Conservation (phyloP, 2,329 filamentous ascomycete species). For the Raffaelea arxii region DNA sequence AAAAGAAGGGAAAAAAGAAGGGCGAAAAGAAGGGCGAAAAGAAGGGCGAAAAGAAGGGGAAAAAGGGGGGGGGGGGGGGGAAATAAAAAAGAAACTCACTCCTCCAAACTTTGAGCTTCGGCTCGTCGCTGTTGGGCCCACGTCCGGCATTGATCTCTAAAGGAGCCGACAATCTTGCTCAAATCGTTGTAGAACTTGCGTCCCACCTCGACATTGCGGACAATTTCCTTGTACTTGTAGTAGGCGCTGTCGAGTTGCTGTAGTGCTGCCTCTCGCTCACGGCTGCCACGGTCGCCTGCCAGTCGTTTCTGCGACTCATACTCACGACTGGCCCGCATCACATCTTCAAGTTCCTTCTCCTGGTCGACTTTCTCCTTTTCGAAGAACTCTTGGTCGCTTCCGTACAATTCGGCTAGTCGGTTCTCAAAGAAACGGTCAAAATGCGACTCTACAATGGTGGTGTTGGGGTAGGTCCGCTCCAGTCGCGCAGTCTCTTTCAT, state of each 20-base stretch:
- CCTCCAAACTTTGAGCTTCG: constrained; percentile 71
- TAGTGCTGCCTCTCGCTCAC: constrained; percentile 74
- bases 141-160: constrained; percentile 65
- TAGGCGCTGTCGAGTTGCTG: constrained; percentile 87
- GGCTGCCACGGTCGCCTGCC: constrained; percentile 44
- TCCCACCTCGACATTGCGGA: constrained; percentile 82
- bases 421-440: constrained; percentile 88
- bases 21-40: constrained; percentile 17
- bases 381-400: constrained; percentile 63
- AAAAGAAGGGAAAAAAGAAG: not conserved
- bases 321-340: constrained; percentile 66
- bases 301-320: constrained; percentile 66
- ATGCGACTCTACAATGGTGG: constrained; percentile 74
- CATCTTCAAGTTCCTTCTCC: constrained; percentile 55
- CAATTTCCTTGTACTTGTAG: constrained; percentile 92
- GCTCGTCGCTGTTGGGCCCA: constrained; percentile 75
- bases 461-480: constrained; percentile 78
- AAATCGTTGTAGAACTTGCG: constrained; percentile 97
- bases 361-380: constrained; percentile 68
- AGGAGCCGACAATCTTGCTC: constrained; percentile 71
- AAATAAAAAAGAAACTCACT: constrained; percentile 36
- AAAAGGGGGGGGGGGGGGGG: no score
- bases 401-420: constrained; percentile 66
- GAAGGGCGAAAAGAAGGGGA: not conserved
- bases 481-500: constrained; percentile 73